Percentiles rank a stretch among this genome's conserved stretches.
phyloP scores from a whole-genome alignment of 306 rosid species.

The Cucumis cinereus region DNA sequence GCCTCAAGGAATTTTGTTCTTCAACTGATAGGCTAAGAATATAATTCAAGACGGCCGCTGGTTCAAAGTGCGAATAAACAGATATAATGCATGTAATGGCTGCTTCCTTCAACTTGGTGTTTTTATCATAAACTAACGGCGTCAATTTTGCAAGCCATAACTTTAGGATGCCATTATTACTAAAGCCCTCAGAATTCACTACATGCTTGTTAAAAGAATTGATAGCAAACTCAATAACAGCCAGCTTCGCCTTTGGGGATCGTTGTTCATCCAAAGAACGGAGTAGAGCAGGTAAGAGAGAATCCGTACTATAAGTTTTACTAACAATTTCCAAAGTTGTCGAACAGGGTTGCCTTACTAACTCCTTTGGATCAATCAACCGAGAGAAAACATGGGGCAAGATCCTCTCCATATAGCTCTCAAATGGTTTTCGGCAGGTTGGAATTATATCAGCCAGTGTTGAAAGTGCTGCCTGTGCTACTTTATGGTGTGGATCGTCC shows the following conservation, averaged over 20 bases:
- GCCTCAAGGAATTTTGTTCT: conserved; percentile 89
- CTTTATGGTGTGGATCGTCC: conserved; percentile 99
- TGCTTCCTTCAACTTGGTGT: conserved; percentile 85
- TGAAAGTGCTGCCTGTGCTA: conserved; percentile 97
- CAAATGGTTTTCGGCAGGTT: conserved; percentile 83
- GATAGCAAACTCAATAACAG: conserved; percentile 87
- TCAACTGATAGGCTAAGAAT: conserved; percentile 89
- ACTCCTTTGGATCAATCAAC: conserved; percentile 92
- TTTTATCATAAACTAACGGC: conserved; percentile 81
- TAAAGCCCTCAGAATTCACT: conserved; percentile 69
- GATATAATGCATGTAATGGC: conserved; percentile 92
- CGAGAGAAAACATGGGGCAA: conserved; percentile 97
- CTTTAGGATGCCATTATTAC: conserved; percentile 78
- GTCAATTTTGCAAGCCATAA: conserved; percentile 90
- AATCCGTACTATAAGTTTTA: conserved; percentile 76
- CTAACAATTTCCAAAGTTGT: conserved; percentile 68
- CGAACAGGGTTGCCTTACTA: conserved; percentile 82
- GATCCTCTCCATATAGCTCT: conserved; percentile 91
- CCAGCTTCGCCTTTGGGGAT: conserved; percentile 96
- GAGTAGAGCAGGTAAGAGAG: conserved; percentile 87
- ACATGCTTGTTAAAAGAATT: conserved; percentile 80
- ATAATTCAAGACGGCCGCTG: conserved; percentile 77
- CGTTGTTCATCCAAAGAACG: conserved; percentile 97
- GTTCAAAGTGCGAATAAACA: conserved; percentile 89
- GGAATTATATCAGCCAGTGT: conserved; percentile 89